Evolutionary conservation across 2,329 filamentous ascomycete species (phyloP).

Genomic region (Beauveria rudraprayagi): DNA sequence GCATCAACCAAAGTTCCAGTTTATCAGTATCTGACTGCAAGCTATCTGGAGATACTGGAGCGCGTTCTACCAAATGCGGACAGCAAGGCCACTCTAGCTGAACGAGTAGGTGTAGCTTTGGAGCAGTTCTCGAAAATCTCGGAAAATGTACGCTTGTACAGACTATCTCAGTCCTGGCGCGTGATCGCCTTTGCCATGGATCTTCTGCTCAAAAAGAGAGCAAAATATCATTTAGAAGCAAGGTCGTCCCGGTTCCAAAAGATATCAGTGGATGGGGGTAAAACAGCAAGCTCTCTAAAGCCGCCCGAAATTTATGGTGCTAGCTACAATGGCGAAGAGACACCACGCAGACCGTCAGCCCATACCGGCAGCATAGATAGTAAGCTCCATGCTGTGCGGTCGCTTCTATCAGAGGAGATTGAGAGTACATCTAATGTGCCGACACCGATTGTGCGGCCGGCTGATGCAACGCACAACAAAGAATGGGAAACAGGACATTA

Average conservation of each 20-base stretch:
- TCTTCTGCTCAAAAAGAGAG: constrained; percentile 45
- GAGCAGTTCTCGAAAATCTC: constrained; percentile 51
- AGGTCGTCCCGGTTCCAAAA: constrained; percentile 35
- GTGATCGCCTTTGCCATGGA: constrained; percentile 49
- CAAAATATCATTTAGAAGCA: constrained; percentile 47
- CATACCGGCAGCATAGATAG: constrained; percentile 23
- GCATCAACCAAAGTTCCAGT: constrained; percentile 40
- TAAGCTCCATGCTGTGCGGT: constrained; percentile 30
- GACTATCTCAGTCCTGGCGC: constrained; percentile 57
- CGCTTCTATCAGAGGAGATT: constrained; percentile 46
- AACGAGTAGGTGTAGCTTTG: constrained; percentile 43
- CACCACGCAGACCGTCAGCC: constrained; percentile 25
- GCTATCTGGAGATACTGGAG: constrained; percentile 49
- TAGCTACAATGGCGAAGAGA: constrained; percentile 27
- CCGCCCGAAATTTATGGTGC: constrained; percentile 19
- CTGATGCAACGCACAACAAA: constrained; percentile 27
- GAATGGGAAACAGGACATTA: constrained; percentile 20
- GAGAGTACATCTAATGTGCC: constrained; percentile 56
- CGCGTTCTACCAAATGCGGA: constrained; percentile 36
- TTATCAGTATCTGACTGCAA: constrained; percentile 48
- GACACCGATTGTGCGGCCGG: constrained; percentile 50
- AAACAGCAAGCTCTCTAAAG: constrained; percentile 20
- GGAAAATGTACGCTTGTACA: constrained; percentile 47
- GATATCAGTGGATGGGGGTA: constrained; percentile 22
- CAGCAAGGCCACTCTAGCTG: constrained; percentile 31